A percentile compares a stretch with the other conserved stretches of the same genome.
Conservation (phyloP, 2,329 filamentous ascomycete species). For the Ophiostoma himal-ulmi region DNA sequence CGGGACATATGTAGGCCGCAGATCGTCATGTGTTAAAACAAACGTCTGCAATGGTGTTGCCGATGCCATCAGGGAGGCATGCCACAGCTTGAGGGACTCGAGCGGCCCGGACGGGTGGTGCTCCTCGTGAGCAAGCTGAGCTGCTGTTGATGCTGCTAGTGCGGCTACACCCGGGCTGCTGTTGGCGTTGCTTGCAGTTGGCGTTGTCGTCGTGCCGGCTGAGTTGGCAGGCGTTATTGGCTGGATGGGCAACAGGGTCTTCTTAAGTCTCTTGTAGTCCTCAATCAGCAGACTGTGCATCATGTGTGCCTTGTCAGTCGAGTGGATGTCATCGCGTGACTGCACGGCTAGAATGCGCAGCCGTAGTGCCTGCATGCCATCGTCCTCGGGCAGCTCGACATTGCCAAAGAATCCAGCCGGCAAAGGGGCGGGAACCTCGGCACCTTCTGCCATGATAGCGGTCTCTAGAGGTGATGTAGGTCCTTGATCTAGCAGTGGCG, state of each 20-base stretch:
- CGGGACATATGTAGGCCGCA: constrained; percentile 58
- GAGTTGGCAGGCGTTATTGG: constrained; percentile 29
- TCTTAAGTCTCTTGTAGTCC: constrained; percentile 50
- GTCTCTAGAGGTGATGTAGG: neutral
- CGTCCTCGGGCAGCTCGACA: constrained; percentile 60
- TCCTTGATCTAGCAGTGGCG: neutral
- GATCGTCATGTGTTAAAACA: constrained; percentile 53
- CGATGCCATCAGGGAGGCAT: constrained; percentile 34
- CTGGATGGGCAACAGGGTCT: constrained; percentile 24
- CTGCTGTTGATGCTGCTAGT: neutral
- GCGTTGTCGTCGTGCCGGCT: constrained; percentile 17
- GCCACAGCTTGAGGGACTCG: constrained; percentile 56
- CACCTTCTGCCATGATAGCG: neutral
- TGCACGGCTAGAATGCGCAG: constrained; percentile 65
- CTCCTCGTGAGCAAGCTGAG: neutral
- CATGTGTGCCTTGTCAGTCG: constrained; percentile 61
- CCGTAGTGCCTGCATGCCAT: constrained; percentile 67
- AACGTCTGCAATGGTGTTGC: constrained; percentile 41
- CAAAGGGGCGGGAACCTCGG: constrained; percentile 3
- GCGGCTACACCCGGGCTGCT: constrained; percentile 29
- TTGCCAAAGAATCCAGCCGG: constrained; percentile 28
- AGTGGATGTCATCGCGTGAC: constrained; percentile 50
- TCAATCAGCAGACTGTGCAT: constrained; percentile 68
- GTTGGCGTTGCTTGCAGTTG: constrained; percentile 36
- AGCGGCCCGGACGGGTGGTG: constrained; percentile 36